Evolutionary conservation across 495 filamentous ascomycete genomes (phyloP).

Genomic region (Thermothielavioides terrestris): DNA sequence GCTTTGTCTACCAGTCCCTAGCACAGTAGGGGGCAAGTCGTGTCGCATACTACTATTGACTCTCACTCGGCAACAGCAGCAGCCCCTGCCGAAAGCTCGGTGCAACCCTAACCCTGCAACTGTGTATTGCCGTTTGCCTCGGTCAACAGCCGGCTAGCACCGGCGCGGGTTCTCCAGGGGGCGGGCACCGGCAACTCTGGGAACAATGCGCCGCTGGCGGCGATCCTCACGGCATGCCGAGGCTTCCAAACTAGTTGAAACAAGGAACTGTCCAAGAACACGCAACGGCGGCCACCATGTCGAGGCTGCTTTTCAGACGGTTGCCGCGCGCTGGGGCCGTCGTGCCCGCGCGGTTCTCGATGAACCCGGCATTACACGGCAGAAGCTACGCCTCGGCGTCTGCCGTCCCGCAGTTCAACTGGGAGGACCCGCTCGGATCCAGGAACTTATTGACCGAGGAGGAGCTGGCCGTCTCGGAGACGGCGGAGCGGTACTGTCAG

Average conservation of each 20-base stretch:
- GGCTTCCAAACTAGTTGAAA: not conserved
- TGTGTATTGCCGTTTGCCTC: not conserved
- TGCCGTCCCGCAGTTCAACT: conserved; percentile 54
- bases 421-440: conserved; percentile 79
- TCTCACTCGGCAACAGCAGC: too few species aligned
- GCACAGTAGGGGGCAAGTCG: too few species aligned
- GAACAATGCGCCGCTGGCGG: not conserved
- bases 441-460: conserved; percentile 75
- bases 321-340: conserved; percentile 9
- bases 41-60: too few species aligned
- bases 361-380: not conserved
- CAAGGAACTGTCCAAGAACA: too few species aligned
- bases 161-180: not conserved
- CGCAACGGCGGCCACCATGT: conserved; percentile 19
- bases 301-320: conserved; percentile 15
- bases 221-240: conserved; percentile 1
- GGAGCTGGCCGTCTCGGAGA: conserved; percentile 81
- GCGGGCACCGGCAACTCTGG: too few species aligned
- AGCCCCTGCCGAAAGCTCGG: too few species aligned
- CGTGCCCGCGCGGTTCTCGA: conserved; percentile 1
- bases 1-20: too few species aligned
- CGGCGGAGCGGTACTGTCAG: conserved; percentile 86
- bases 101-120: conserved; percentile 11
- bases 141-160: conserved; percentile 3
- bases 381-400: conserved; percentile 21